phyloP scores from a whole-genome alignment of 768 basidiomycete species.

The Pleurotus cornucopiae region DNA sequence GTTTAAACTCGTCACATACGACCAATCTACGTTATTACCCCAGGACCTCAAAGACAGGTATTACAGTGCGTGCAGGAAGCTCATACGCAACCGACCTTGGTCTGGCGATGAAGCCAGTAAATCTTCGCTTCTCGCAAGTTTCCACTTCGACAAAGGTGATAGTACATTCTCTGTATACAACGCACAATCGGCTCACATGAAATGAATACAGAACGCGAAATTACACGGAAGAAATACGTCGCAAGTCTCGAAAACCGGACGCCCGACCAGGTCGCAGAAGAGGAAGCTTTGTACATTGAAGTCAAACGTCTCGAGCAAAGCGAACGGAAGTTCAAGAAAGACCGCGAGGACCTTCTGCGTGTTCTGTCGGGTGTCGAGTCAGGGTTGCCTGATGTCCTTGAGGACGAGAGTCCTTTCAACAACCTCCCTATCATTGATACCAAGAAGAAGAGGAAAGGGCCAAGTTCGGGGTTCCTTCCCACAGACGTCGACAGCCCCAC shows the following conservation, averaged over 20 bases:
- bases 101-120: slow-evolving; percentile 75
- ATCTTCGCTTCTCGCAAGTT: slow-evolving; percentile 60
- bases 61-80: slow-evolving; percentile 84
- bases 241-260: slow-evolving; percentile 85
- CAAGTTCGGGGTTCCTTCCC: neutral
- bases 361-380: slow-evolving; percentile 84
- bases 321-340: slow-evolving; percentile 82
- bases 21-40: neutral
- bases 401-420: slow-evolving; percentile 46
- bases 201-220: slow-evolving; percentile 72
- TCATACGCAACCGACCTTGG: slow-evolving; percentile 83
- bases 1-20: no score
- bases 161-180: neutral
- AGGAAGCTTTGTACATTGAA: slow-evolving; percentile 92
- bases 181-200: neutral
- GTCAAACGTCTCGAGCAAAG: slow-evolving; percentile 93
- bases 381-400: slow-evolving; percentile 69
- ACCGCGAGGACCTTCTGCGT: slow-evolving; percentile 82
- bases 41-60: slow-evolving; percentile 95
- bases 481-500: slow-evolving; percentile 44
- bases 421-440: slow-evolving; percentile 38
- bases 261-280: slow-evolving; percentile 85
- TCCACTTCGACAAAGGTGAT: slow-evolving; percentile 86
- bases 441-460: slow-evolving; percentile 54
- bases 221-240: slow-evolving; percentile 84